phyloP scores from a whole-genome alignment of 306 rosid species.

The Fragaria iinumae region DNA sequence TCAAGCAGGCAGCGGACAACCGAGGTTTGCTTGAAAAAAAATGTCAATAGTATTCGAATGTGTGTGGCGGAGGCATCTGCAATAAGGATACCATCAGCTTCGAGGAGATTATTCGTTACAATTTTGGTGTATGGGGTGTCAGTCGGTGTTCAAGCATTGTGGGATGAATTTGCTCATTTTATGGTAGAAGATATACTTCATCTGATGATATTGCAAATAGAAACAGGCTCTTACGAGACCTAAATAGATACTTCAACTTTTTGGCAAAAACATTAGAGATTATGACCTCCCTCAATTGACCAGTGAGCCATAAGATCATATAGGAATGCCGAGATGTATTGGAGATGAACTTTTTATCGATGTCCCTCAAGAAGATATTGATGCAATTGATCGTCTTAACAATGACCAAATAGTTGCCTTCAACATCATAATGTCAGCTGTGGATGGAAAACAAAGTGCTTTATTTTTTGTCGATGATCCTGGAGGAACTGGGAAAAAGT shows the following conservation, averaged over 20 bases:
- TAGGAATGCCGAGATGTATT: not conserved
- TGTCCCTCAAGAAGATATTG: not conserved
- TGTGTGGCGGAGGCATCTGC: not conserved
- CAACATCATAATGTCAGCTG: not conserved
- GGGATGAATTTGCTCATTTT: not conserved
- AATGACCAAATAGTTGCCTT: not conserved
- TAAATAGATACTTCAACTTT: not conserved
- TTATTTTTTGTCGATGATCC: not conserved
- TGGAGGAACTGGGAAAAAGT: not conserved
- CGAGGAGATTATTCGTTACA: not conserved
- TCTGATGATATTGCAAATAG: not conserved
- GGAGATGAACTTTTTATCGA: too few species aligned
- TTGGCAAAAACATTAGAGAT: not conserved
- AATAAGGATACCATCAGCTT: not conserved
- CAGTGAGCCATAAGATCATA: not conserved
- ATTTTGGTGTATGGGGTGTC: not conserved
- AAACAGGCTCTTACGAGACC: not conserved
- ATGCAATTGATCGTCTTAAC: not conserved
- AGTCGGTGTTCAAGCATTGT: not conserved
- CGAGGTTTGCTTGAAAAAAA: not conserved
- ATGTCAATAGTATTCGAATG: not conserved
- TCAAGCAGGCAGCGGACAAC: not conserved
- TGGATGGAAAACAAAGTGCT: not conserved
- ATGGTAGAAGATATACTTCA: not conserved
- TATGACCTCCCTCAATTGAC: not conserved